phyloP scores from a whole-genome alignment of 2,329 filamentous ascomycete genomes.

The Penicillium sp. region DNA sequence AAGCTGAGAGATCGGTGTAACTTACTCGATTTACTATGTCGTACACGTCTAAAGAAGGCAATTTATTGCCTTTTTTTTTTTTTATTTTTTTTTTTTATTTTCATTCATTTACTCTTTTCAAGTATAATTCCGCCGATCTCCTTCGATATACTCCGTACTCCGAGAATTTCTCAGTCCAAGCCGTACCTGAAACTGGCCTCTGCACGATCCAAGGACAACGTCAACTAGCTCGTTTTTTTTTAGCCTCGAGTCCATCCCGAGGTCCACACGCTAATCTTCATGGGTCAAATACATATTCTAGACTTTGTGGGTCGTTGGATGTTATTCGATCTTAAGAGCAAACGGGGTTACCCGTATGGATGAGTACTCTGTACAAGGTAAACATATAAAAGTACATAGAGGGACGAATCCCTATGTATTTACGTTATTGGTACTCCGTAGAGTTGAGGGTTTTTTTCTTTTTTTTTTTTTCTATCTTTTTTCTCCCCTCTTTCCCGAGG shows the following conservation, averaged over 20 bases:
- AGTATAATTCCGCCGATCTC: conserved; percentile 12
- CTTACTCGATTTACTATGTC: not conserved
- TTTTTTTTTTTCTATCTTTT: no score
- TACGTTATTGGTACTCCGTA: not conserved
- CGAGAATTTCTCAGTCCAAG: conserved; percentile 14
- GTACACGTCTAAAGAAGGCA: not conserved
- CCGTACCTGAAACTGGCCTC: conserved; percentile 23
- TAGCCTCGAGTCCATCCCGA: conserved; percentile 10
- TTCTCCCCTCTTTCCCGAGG: no score
- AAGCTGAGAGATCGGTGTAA: conserved; percentile 17
- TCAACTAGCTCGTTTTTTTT: conserved; percentile 6
- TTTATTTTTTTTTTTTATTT: not conserved
- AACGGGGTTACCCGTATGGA: not conserved
- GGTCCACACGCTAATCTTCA: conserved; percentile 11
- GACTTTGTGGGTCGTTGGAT: conserved; percentile 6
- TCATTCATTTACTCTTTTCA: not conserved
- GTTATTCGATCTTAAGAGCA: conserved; percentile 9
- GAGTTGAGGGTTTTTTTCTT: not conserved
- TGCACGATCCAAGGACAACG: conserved; percentile 20
- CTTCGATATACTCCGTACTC: conserved; percentile 26
- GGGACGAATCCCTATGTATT: not conserved
- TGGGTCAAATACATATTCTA: conserved; percentile 4
- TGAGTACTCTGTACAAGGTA: not conserved
- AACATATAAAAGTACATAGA: not conserved
- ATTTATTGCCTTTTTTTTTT: not conserved